Evolutionary conservation across 2,329 filamentous ascomycete species (phyloP).

Genomic region (Colletotrichum lini): DNA sequence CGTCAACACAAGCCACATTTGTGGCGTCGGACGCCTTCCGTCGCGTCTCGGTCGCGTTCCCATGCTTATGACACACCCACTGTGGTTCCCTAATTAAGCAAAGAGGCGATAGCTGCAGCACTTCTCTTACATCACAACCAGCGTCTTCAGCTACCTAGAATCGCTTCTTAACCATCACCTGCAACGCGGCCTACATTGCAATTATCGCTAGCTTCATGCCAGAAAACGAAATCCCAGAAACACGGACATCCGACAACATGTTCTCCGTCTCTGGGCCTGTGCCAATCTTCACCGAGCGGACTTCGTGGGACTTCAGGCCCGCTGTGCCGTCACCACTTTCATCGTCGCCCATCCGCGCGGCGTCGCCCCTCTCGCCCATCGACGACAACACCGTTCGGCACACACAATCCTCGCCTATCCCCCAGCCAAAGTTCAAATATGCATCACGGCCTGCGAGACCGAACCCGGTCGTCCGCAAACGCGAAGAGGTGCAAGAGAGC

Average conservation of each 20-base stretch:
- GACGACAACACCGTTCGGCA: slow-evolving; percentile 60
- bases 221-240: slow-evolving; percentile 49
- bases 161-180: slow-evolving; percentile 15
- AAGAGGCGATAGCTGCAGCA: slow-evolving; percentile 4
- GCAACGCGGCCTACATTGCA: slow-evolving; percentile 6
- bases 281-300: slow-evolving; percentile 59
- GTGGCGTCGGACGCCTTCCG: slow-evolving; percentile 1
- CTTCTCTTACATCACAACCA: not conserved
- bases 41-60: slow-evolving; percentile 37
- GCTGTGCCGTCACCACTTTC: slow-evolving; percentile 69
- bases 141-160: no score
- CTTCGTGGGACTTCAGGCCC: slow-evolving; percentile 62
- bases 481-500: slow-evolving; percentile 74
- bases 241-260: slow-evolving; percentile 51
- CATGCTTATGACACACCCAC: not conserved
- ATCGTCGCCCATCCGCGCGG: slow-evolving; percentile 70
- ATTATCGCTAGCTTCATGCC: slow-evolving; percentile 48
- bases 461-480: slow-evolving; percentile 73
- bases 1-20: slow-evolving; percentile 17
- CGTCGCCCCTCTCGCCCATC: slow-evolving; percentile 61
- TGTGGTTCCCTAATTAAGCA: slow-evolving; percentile 24
- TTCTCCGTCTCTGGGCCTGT: slow-evolving; percentile 57
- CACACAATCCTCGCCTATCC: slow-evolving; percentile 62
- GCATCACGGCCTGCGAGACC: slow-evolving; percentile 70
- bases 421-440: slow-evolving; percentile 62